Evolutionary conservation across 371 early-diverging fungal genomes (phyloP), one percentile per base, ranked within the genome.

Genomic region (Rhizopus stolonifer): DNA sequence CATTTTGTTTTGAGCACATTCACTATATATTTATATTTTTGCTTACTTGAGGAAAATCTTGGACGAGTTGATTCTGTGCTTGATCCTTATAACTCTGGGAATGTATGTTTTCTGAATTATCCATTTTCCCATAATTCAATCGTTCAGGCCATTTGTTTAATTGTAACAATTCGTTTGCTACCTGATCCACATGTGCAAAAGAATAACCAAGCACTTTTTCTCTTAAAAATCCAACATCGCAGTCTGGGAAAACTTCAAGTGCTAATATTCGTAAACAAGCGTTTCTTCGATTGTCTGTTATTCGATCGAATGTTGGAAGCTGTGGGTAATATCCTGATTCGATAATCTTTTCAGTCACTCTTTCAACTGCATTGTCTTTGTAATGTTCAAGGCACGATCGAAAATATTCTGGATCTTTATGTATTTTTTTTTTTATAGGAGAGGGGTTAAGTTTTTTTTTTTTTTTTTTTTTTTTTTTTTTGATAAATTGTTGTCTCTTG

Each of bases 161-260:
- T 5, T 29, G 23, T 13, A 79, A 21, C 10, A 82, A 17, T 2
- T 23, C 53, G 5, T 74, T 55, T 6, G 65, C 52, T 2, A 67
- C 70, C 25, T 66, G 54, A 22, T 79, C 70, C 18, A 82, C 45
- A 47, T 67, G 67, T 31, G 66, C 73, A 44, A 64, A 69, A 3
- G 53, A 21, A 19, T 60, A 52, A 2, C 34, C 39, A 21, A 60
- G n/a, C 4, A 82, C 44, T 13, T 46, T 33, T 7, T 71, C 67
- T 10, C 81, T 60, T 13, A 82, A 46, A 38, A 67, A 68, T 10
- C 54, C 43, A 22, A 75, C 46, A 38, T 81, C 70, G 36, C 67
- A 66, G 32, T 73, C 77, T 3, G 83, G 83, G 49, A 82, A 82
- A 9, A 82, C 47, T n/a, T 77, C 77, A 8, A 71, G 67, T 0